Evolutionary conservation across 257 asterid genomes (phyloP), one percentile per base, ranked within the genome.

Genomic region (Solanum boliviense): DNA sequence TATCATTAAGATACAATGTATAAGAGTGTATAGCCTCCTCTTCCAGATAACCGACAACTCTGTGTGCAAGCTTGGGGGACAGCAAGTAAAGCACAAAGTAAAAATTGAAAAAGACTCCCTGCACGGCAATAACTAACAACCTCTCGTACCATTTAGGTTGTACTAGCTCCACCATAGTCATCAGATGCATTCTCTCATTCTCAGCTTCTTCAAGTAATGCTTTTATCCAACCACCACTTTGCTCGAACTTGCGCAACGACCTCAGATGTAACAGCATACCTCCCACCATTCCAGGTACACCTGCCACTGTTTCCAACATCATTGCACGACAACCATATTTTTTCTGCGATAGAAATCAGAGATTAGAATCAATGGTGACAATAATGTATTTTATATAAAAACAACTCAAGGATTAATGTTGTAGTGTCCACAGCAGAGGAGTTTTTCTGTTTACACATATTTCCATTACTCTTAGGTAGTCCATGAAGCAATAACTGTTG

Each of bases 221-320:
- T 91, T 96, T 96, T 73, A 96, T 95, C 99, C 99, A 96, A 27
- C 99, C 98, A 31, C 99, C 99, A 67, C 98, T 96, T 9, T 95
- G 98, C 91, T 96, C 90, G 31, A 96, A 96, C 88, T 92, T 96
- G 84, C 98, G 98, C 52, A 96, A 92, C 8, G 98, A 96, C 89
- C 94, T 92, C 52, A 96, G 94, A 75, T 96, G 99, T 91, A 94
- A 81, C 86, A 95, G 93, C 98, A 95, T 89, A 48, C 98, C 99
- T 78, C 98, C 99, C 16, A 95, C 98, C 98, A 96, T 95, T 72
- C 99, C 99, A 15, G 98, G 98, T 88, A 96, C 99, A 12, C 98
- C 99, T 6, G 99, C 99, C 89, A 96, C 99, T 5, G 99, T 96
- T 91, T 96, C 99, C 60, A 96, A 96, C 99, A 96, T 95, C 99